Base-by-base conservation (phyloP, 495 filamentous ascomycete species). In the Aspergillus baeticus region DNA sequence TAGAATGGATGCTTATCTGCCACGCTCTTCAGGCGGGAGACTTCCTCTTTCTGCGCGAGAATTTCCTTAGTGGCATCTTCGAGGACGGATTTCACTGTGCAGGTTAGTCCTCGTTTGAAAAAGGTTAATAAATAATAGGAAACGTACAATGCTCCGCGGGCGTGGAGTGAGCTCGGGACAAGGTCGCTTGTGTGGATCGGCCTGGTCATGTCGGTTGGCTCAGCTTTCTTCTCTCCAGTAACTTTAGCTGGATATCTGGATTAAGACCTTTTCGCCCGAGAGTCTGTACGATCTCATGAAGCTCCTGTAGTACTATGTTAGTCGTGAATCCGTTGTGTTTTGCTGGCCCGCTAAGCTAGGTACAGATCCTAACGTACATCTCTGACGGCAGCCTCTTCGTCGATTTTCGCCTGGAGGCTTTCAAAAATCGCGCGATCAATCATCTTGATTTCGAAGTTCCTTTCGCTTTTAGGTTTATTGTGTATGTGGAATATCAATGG, bases 1-100 rank as follows among this genome's bases (percentile, higher is more conserved):
- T 96, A 98, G 74, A 96, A 98, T 0, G 94, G 92, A 63, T 92
- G 85, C 61, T 87, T 76, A 36, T 91, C 90, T 6, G 91, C 88
- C 46, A 90, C 82, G 39, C 73, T 69, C 42, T 84, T 80, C 43
- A 98, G 82, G 51, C 73, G 72, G 29, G 65, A 53, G 49, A 78
- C 69, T 51, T 78, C 72, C 33, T 76, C 61, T 59, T 73, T 73
- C 59, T 78, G 74, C 10, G 71, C 71, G 50, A 73, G 49, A 48
- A 78, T 77, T 33, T 75, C 69, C 18, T 55, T 63, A 5, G 71
- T 70, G 6, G 69, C 71, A 55, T 75, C 69, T 14, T 77, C 75
- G 39, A 78, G 74, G 10, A 77, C 69, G 17, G 73, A 66, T 56
- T 74, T 72, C 63, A 78, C 75, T 78, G 43, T 13, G 22, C 26